Percentiles rank a stretch among this genome's conserved stretches.
Conservation (phyloP, 2,329 filamentous ascomycete genomes). For the Talaromyces funiculosus region DNA sequence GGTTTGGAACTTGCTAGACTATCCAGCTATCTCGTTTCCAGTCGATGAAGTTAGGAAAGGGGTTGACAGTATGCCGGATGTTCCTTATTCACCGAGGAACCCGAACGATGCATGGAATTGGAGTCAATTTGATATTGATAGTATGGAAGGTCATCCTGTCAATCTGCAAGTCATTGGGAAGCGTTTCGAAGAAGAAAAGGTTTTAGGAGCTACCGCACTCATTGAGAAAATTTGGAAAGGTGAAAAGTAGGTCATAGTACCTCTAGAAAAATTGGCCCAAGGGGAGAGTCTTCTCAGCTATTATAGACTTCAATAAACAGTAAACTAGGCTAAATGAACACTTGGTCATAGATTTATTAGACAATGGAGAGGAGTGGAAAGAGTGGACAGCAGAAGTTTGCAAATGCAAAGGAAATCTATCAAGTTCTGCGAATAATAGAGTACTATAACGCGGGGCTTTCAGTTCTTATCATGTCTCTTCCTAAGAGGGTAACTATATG, state of each 20-base stretch:
- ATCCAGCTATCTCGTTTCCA: constrained; percentile 53
- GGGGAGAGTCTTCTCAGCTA: no score
- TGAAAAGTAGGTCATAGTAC: background rate
- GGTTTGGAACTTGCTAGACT: constrained; percentile 59
- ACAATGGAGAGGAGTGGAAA: no score
- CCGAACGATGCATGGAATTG: constrained; percentile 50
- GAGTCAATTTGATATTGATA: constrained; percentile 41
- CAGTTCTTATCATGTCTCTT: background rate
- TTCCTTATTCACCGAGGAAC: constrained; percentile 39
- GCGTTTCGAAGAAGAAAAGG: constrained; percentile 52
- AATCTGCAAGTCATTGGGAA: constrained; percentile 50
- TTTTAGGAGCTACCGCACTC: constrained; percentile 42
- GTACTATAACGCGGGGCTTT: background rate
- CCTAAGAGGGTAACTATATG: background rate
- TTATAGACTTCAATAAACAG: no score
- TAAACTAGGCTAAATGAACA: no score
- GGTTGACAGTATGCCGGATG: constrained; percentile 32
- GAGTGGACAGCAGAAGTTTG: background rate
- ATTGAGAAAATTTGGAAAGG: constrained; percentile 27
- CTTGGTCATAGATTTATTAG: no score
- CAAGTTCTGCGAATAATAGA: background rate
- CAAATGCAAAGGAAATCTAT: background rate
- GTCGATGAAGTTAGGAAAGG: constrained; percentile 44
- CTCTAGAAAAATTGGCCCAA: background rate
- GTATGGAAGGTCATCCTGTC: constrained; percentile 44